These are phyloP conservation scores for Jamesozyma lodderae DNA, from an alignment of 805 yeast genomes.

Conservation along the genomic window DNA sequence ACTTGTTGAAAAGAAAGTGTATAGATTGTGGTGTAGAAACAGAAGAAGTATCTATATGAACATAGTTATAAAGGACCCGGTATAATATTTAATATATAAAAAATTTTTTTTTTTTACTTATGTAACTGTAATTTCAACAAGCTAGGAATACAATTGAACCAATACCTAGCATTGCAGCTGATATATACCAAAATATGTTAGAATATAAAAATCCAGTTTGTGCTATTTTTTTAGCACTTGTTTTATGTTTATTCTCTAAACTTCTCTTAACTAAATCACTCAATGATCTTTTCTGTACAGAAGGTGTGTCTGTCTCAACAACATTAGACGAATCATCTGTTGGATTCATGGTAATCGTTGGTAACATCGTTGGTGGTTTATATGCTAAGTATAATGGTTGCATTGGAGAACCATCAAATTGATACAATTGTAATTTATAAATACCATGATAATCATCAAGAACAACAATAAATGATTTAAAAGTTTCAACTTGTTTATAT, in stretches of 20 bases:
- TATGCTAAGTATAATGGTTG: constrained; percentile 90
- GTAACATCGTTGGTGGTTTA: constrained; percentile 92
- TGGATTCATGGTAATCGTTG: constrained; percentile 86
- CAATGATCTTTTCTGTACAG: constrained; percentile 27
- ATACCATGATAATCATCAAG: constrained; percentile 81
- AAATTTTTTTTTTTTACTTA: no score
- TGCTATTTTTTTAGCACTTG: constrained; percentile 45
- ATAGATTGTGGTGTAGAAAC: constrained; percentile 74
- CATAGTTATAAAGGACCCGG: not conserved
- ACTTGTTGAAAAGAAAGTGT: constrained; percentile 52
- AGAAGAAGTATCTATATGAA: constrained; percentile 42
- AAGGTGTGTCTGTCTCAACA: constrained; percentile 6
- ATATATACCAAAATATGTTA: constrained; percentile 20
- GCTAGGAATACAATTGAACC: constrained; percentile 25
- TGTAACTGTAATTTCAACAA: constrained; percentile 5
- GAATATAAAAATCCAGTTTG: constrained; percentile 11
- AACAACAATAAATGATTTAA: constrained; percentile 46
- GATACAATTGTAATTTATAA: constrained; percentile 61
- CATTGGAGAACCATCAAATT: constrained; percentile 68
- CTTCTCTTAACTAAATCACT: constrained; percentile 52
- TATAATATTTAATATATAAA: not conserved
- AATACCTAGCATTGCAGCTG: constrained; percentile 20
- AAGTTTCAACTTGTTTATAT: constrained; percentile 59
- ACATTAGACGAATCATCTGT: constrained; percentile 36
- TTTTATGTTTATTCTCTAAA: constrained; percentile 69